A percentile compares a stretch with the other conserved stretches of the same genome.
Evolutionary conservation across 345 rosid genomes (phyloP).

Genomic region (Euphorbia tirucalli): DNA sequence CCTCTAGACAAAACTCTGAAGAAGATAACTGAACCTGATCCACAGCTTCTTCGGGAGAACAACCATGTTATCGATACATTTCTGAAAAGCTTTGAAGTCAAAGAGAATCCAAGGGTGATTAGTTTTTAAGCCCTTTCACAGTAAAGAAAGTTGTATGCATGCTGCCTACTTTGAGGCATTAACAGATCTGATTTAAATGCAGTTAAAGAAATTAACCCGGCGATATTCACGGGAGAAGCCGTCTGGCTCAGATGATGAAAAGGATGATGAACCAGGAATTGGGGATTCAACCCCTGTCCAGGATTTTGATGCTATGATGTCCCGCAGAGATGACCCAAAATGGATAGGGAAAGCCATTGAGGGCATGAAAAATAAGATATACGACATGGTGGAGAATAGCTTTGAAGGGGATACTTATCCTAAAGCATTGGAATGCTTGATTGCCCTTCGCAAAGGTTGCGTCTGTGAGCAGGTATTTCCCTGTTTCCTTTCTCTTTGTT

Average conservation of each 20-base stretch:
- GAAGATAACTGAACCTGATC: conserved; percentile 67
- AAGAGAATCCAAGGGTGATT: conserved; percentile 72
- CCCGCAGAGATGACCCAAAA: conserved; percentile 68
- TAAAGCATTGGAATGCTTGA: conserved; percentile 57
- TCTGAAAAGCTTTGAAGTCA: conserved; percentile 57
- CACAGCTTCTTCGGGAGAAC: conserved; percentile 47
- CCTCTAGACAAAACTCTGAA: conserved; percentile 70
- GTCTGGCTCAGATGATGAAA: conserved; percentile 64
- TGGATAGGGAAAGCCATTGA: conserved; percentile 63
- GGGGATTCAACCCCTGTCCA: conserved; percentile 63
- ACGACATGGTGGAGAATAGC: conserved; percentile 44
- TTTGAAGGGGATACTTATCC: conserved; percentile 38
- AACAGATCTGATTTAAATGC: conserved; percentile 25
- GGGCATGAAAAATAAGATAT: conserved; percentile 56
- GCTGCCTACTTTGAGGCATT: neutral
- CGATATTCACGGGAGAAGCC: conserved; percentile 48
- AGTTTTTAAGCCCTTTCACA: neutral
- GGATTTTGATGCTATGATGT: conserved; percentile 84
- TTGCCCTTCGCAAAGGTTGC: conserved; percentile 80
- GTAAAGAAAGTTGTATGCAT: neutral
- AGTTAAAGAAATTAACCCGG: conserved; percentile 64
- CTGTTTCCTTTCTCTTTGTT: neutral
- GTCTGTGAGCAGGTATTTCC: conserved; percentile 70
- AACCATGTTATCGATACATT: conserved; percentile 49
- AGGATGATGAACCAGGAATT: conserved; percentile 31